These are phyloP conservation scores for Xylaria sp. DNA, from an alignment of 2,329 filamentous ascomycete genomes.

Conservation along the genomic window DNA sequence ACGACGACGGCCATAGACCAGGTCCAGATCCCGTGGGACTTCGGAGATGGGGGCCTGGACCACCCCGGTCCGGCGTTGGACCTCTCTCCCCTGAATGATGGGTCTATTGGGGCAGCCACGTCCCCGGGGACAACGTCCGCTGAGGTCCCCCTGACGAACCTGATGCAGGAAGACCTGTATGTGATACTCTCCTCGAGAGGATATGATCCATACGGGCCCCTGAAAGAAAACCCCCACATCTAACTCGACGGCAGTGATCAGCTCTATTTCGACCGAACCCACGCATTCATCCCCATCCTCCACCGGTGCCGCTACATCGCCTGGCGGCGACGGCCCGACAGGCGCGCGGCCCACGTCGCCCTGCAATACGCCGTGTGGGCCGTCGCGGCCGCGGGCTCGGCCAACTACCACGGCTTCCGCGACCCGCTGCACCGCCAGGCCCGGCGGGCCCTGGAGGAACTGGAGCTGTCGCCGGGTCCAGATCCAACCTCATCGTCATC, in stretches of 20 bases:
- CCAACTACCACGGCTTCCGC: background rate
- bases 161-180: background rate
- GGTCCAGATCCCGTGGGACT: background rate
- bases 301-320: slow-evolving; percentile 2
- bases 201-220: too few species aligned
- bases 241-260: too few species aligned
- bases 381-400: background rate
- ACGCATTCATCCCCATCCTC: slow-evolving; percentile 2
- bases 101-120: too few species aligned
- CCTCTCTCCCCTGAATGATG: background rate
- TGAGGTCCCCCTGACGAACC: background rate
- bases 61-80: background rate
- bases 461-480: background rate
- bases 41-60: background rate
- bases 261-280: too few species aligned
- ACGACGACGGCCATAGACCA: background rate
- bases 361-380: slow-evolving; percentile 2
- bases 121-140: background rate
- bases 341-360: background rate
- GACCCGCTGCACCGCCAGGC: background rate
- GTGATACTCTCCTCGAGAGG: background rate
- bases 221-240: too few species aligned
- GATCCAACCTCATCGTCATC: background rate
- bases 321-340: background rate
- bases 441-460: background rate